A percentile compares a stretch with the other conserved stretches of the same genome.
Conservation (phyloP, 164 flowering plant genomes). For the Liquidambar formosana region DNA sequence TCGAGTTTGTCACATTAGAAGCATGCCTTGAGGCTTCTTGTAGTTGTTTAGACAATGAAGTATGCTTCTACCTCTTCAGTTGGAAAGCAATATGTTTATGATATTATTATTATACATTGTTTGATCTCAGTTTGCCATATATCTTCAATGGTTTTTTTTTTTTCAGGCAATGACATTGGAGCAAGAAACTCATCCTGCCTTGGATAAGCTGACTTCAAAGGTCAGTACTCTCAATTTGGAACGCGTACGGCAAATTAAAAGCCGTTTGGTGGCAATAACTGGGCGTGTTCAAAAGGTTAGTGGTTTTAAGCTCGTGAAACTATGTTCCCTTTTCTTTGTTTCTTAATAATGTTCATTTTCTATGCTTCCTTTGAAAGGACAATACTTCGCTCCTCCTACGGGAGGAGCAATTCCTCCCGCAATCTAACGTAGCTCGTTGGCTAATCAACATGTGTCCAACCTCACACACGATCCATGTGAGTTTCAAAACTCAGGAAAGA, state of each 20-base stretch:
- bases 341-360: background rate
- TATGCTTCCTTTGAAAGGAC: too few species aligned
- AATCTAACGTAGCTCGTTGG: too few species aligned
- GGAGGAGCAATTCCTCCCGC: too few species aligned
- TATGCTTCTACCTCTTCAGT: conserved; percentile 16
- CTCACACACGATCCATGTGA: too few species aligned
- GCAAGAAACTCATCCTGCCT: too few species aligned
- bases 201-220: too few species aligned
- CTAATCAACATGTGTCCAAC: too few species aligned
- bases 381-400: too few species aligned
- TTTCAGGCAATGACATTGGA: conserved; percentile 89
- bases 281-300: conserved; percentile 97
- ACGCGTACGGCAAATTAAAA: conserved; percentile 94
- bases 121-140: conserved; percentile 1
- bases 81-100: background rate
- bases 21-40: conserved; percentile 98
- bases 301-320: background rate
- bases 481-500: too few species aligned
- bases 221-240: too few species aligned
- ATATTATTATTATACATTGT: background rate
- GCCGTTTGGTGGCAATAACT: too few species aligned
- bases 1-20: conserved; percentile 93
- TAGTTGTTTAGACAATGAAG: conserved; percentile 85
- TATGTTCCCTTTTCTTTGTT: background rate
- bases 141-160: background rate